Evolutionary conservation across 2,329 filamentous ascomycete species (phyloP), one percentile per base, ranked within the genome.

Genomic region (Metarhizium album): DNA sequence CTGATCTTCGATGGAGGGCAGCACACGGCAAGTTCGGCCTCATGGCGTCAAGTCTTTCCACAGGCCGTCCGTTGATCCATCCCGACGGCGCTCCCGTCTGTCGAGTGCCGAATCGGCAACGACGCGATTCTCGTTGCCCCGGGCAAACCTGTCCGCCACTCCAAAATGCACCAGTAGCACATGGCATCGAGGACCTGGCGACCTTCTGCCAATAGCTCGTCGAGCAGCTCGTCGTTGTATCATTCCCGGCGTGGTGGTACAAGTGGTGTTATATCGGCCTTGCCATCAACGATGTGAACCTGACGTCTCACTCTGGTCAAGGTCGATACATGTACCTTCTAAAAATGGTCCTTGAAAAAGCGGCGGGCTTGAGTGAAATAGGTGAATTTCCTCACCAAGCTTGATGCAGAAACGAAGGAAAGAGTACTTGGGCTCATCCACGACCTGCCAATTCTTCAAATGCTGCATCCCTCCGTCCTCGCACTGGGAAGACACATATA

Each of bases 141-240:
- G 27, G 47, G 27, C 4, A 58, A 33, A 3, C 54, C 50, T 29
- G 58, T 55, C 11, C 53, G 54, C 60, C 59, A 61, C 51, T 62
- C 59, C 4, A 54, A 48, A 20, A 59, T 55, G 23, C 51, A 45
- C 59, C 59, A 62, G 53, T 60, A 57, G 24, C 52, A 57, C 45
- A 62, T 59, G 46, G 60, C 57, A 4, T 59, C 52, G 31, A 61
- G 56, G 2, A 60, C 37, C 16, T 50, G 49, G 46, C 49, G 50
- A 58, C 55, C n/a, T 49, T 48, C 5, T n/a, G 46, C 13, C 50
- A 29, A 45, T 45, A 55, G 33, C 33, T 35, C 33, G 33, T 35
- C 33, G 14, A 35, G 11, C 3, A 35, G 16, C 4, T 13, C 33
- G 16, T 35, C 33, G 33, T 35, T 13, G 14, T 13, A 35, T 35